Evolutionary conservation across 108 stramenopile species (phyloP).

Genomic region (Nitzschia sp.): DNA sequence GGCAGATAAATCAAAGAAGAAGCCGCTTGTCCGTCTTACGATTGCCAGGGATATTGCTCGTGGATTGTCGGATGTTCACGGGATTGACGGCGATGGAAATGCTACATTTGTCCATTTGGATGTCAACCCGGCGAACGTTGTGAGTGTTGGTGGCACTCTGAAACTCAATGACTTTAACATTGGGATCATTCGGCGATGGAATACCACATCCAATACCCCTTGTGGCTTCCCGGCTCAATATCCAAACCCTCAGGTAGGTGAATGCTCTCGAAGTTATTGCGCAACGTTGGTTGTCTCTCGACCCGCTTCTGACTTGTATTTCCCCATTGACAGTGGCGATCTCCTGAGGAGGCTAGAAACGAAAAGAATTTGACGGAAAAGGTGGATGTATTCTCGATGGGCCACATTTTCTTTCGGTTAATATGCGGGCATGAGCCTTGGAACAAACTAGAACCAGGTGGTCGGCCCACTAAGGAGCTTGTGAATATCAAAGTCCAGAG

Average conservation of each 20-base stretch:
- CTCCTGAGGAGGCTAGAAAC: constrained; percentile 72
- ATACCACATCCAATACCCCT: constrained; percentile 50
- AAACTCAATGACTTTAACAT: constrained; percentile 84
- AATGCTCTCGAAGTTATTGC: too few species aligned
- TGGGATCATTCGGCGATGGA: constrained; percentile 67
- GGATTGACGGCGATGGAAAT: constrained; percentile 64
- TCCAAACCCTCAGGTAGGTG: constrained; percentile 55
- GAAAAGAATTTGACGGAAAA: constrained; percentile 66
- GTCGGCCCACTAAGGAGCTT: constrained; percentile 49
- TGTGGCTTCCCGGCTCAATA: constrained; percentile 75
- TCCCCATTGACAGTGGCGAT: constrained; percentile 44
- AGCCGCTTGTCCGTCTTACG: constrained; percentile 44
- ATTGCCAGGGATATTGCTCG: constrained; percentile 68
- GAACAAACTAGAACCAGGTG: constrained; percentile 68
- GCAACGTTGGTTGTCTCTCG: background rate
- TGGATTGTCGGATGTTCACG: constrained; percentile 69
- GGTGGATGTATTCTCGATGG: constrained; percentile 78
- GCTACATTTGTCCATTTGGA: constrained; percentile 77
- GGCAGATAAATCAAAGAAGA: constrained; percentile 62
- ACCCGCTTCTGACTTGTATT: constrained; percentile 5
- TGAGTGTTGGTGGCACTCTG: constrained; percentile 52
- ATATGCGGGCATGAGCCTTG: constrained; percentile 77
- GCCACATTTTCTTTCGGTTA: constrained; percentile 75
- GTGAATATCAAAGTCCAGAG: constrained; percentile 46
- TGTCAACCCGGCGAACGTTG: constrained; percentile 75